Evolutionary conservation across 257 asterid species (phyloP).

Genomic region (Rehmannia glutinosa): DNA sequence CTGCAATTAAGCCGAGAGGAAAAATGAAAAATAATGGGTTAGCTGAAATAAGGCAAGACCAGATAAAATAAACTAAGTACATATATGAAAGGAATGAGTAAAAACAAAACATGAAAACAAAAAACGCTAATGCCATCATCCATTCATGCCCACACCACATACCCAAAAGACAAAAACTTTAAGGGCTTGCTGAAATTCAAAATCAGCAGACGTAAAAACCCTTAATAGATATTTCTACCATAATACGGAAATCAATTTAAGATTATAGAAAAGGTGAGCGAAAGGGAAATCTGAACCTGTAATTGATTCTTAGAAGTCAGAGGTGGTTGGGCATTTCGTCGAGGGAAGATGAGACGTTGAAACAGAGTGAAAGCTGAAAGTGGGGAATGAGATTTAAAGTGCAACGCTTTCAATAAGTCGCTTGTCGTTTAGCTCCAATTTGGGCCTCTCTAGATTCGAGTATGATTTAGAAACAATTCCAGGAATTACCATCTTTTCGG

Average conservation of each 20-base stretch:
- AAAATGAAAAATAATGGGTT: too few relatives aligned
- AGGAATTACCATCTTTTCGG: too few relatives aligned
- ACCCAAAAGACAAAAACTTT: background rate
- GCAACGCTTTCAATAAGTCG: background rate
- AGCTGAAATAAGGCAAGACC: background rate
- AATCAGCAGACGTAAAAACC: background rate
- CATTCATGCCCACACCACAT: background rate
- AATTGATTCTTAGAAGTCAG: slow-evolving; percentile 2
- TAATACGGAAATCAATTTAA: background rate
- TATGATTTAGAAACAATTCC: too few relatives aligned
- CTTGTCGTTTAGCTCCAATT: too few relatives aligned
- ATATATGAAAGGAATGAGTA: background rate
- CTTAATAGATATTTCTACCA: background rate
- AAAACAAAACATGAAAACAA: background rate
- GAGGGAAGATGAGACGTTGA: background rate
- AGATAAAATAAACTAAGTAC: background rate
- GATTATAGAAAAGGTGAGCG: background rate
- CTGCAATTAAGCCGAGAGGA: too few relatives aligned
- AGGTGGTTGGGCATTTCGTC: background rate
- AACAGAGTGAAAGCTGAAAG: background rate
- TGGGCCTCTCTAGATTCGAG: too few relatives aligned
- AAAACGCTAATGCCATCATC: background rate
- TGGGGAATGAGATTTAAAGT: background rate
- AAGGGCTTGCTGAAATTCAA: background rate
- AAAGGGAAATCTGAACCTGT: slow-evolving; percentile 5